Percentiles rank a stretch among this genome's conserved stretches.
Conservation (phyloP, 169 alveolate species). For the Plasmodium malariae region DNA sequence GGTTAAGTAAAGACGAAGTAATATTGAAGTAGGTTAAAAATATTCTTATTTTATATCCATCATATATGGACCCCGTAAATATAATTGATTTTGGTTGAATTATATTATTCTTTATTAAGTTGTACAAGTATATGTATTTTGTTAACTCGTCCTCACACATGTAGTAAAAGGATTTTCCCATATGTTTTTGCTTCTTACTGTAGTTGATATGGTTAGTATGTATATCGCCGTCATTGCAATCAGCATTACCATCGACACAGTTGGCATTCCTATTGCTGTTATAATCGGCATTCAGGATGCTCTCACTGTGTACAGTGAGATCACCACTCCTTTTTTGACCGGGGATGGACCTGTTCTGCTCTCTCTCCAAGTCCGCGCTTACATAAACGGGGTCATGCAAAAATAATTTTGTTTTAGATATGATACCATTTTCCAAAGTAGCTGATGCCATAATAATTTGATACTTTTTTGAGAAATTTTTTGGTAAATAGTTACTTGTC, state of each 20-base stretch:
- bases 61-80: constrained; percentile 32
- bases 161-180: constrained; percentile 52
- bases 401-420: constrained; percentile 20
- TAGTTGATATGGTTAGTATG: background rate
- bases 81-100: constrained; percentile 37
- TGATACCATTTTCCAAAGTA: constrained; percentile 21
- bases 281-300: background rate
- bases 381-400: constrained; percentile 54
- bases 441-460: constrained; percentile 76
- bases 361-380: constrained; percentile 6
- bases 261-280: background rate
- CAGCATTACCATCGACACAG: background rate
- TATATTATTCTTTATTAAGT: constrained; percentile 26
- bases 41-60: constrained; percentile 56
- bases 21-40: constrained; percentile 52
- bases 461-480: constrained; percentile 51
- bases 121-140: constrained; percentile 45
- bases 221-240: background rate
- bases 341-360: background rate
- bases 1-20: constrained; percentile 46
- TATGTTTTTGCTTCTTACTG: background rate
- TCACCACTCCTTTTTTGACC: background rate
- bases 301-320: too few species aligned
- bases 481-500: constrained; percentile 35
- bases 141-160: constrained; percentile 38